A percentile compares a stretch with the other conserved stretches of the same genome.
These are phyloP conservation scores for Diospyros lotus DNA, from an alignment of 148 eudicot species.

Conservation along the genomic window DNA sequence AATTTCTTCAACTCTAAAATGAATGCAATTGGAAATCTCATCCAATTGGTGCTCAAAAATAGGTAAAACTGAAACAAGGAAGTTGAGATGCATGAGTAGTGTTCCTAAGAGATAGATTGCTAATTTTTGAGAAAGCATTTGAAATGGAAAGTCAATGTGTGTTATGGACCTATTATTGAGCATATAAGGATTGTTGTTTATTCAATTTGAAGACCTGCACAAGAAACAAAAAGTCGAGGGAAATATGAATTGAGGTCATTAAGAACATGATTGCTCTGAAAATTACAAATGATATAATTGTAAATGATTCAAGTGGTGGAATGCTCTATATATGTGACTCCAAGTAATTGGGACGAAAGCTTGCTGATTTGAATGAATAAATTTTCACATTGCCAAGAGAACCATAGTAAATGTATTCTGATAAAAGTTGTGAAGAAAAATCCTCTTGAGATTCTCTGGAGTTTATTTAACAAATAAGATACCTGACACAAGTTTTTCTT, in stretches of 20 bases:
- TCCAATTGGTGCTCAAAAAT: neutral
- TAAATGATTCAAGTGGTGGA: neutral
- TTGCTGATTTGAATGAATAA: neutral
- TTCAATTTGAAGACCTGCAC: no score
- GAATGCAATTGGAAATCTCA: no score
- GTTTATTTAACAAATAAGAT: no score
- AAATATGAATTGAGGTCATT: no score
- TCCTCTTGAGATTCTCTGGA: neutral
- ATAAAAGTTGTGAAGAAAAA: neutral
- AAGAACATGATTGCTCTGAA: neutral
- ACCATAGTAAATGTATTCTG: neutral
- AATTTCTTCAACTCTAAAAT: no score
- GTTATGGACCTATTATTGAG: neutral
- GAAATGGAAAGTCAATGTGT: neutral
- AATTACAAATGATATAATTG: neutral
- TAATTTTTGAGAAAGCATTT: neutral
- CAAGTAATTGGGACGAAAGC: neutral
- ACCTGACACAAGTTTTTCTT: no score
- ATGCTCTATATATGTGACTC: neutral
- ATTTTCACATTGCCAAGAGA: neutral
- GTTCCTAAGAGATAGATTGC: no score
- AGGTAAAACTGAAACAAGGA: neutral
- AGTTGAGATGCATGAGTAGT: constrained; percentile 4
- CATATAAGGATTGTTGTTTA: neutral
- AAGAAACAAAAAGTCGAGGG: no score